Evolutionary conservation across 2,329 filamentous ascomycete species (phyloP), one percentile per base, ranked within the genome.

Genomic region (Sclerotiophoma versabilis): DNA sequence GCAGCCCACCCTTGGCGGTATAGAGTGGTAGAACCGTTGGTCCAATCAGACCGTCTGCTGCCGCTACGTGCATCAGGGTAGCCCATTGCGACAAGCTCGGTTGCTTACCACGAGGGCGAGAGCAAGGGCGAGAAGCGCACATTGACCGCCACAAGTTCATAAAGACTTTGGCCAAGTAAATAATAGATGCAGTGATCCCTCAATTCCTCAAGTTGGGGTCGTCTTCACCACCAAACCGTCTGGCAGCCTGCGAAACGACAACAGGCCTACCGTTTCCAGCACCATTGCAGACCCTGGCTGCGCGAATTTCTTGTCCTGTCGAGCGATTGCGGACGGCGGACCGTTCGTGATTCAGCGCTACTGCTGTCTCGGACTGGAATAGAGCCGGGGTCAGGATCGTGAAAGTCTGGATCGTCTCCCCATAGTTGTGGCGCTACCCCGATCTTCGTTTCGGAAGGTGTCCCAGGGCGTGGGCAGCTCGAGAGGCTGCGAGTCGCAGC

Each of bases 401-500:
- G 22, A 45, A 41, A 62, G 51, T 59, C 58, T 61, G 58, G 60
- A 60, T 56, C 44, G 50, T 45, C 25, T 12, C 32, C 32, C 22
- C 23, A 44, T 37, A 30, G 19, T 29, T 36, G 58, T 54, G 54
- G 58, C 60, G 47, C 43, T 43, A 20, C 38, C 36, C 29, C 49
- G 38, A 53, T 46, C 45, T 46, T 61, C 39, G 53, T 61, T 57
- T 54, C 36, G 57, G 59, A 62, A 62, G 59, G 59, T 53, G 48
- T 49, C n/a, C 56, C 38, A 45, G 51, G 39, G 39, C 32, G 34
- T 29, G 45, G 23, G 20, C 44, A 44, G 34, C 22, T 20, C n/a
- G 22, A 22, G 22, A 17, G 23, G 9, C 19, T 27, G 34, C 10
- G 45, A 27, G 17, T 34, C 51, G 33, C 33, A 44, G 49, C 32